phyloP scores from a whole-genome alignment of 768 basidiomycete species.

The Amanita thiersii region DNA sequence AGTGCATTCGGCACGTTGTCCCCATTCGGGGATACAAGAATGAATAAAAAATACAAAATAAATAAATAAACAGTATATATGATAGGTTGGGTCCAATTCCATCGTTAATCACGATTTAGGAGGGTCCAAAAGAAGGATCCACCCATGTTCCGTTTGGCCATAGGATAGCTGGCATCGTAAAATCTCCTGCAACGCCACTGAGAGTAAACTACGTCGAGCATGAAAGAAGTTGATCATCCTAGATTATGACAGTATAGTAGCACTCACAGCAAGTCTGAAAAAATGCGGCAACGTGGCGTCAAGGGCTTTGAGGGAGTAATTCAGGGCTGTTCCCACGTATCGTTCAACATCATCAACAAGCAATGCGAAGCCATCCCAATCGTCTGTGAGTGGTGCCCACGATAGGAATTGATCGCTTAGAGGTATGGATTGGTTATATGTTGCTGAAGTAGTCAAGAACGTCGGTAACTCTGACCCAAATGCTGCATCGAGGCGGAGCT shows the following conservation, averaged over 20 bases:
- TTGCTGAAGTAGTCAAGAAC: conserved; percentile 72
- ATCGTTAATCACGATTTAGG: conserved; percentile 15
- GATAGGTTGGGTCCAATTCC: background rate
- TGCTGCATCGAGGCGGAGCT: conserved; percentile 70
- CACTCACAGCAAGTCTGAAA: conserved; percentile 71
- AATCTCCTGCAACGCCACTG: conserved; percentile 52
- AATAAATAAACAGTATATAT: no score
- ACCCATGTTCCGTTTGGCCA: conserved; percentile 81
- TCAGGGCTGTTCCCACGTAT: conserved; percentile 61
- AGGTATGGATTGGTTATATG: conserved; percentile 46
- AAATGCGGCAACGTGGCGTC: conserved; percentile 59
- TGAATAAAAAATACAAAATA: no score
- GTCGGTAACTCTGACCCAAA: conserved; percentile 61
- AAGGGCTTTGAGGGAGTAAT: conserved; percentile 61
- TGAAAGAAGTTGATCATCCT: conserved; percentile 5
- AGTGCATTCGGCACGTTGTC: no score
- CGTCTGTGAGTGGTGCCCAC: conserved; percentile 45
- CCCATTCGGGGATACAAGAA: no score
- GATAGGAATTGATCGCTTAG: conserved; percentile 44
- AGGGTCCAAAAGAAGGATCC: conserved; percentile 63
- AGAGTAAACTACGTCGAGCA: conserved; percentile 35
- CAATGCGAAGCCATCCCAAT: conserved; percentile 73
- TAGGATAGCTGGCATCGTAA: conserved; percentile 68
- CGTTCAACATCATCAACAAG: conserved; percentile 84
- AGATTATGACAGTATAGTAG: conserved; percentile 1